Conservation (phyloP, 208 protist species). For the Crithidia thermophila region DNA sequence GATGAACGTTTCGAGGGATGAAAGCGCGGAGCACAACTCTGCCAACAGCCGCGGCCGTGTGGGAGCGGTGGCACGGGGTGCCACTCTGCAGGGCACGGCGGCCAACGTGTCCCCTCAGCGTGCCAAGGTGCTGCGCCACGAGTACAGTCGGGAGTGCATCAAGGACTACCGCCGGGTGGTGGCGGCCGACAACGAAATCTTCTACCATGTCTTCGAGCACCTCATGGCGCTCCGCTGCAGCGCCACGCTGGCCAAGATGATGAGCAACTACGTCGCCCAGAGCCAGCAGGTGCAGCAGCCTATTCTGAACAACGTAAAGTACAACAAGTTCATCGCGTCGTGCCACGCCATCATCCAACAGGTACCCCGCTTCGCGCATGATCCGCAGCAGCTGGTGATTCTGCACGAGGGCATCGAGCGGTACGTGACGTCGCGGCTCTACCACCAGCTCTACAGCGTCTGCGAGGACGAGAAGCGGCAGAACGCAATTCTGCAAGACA, state of each 20-base stretch:
- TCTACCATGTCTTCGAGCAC: constrained; percentile 67
- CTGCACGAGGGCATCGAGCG: constrained; percentile 75
- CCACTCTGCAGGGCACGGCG: neutral
- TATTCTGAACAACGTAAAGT: constrained; percentile 22
- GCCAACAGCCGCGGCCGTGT: constrained; percentile 7
- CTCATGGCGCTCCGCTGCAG: constrained; percentile 49
- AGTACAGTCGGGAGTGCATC: constrained; percentile 70
- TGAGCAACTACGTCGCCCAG: constrained; percentile 59
- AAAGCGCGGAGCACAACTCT: neutral
- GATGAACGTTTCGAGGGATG: neutral
- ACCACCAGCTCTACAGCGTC: constrained; percentile 58
- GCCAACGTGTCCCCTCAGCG: neutral
- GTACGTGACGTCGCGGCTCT: constrained; percentile 79
- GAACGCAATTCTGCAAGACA: constrained; percentile 44
- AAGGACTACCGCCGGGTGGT: constrained; percentile 66
- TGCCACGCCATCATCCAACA: constrained; percentile 29
- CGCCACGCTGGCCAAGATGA: constrained; percentile 36
- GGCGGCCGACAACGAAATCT: constrained; percentile 66
- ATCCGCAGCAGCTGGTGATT: constrained; percentile 27
- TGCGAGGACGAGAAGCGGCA: constrained; percentile 38
- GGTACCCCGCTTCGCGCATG: constrained; percentile 24
- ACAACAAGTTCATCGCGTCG: constrained; percentile 27
- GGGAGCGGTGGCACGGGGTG: neutral
- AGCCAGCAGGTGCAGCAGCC: constrained; percentile 36
- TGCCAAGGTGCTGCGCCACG: constrained; percentile 34